Percentiles rank a stretch among this genome's conserved stretches.
Evolutionary conservation across 106 monocot species (phyloP).

Genomic region (Chionographis japonica): DNA sequence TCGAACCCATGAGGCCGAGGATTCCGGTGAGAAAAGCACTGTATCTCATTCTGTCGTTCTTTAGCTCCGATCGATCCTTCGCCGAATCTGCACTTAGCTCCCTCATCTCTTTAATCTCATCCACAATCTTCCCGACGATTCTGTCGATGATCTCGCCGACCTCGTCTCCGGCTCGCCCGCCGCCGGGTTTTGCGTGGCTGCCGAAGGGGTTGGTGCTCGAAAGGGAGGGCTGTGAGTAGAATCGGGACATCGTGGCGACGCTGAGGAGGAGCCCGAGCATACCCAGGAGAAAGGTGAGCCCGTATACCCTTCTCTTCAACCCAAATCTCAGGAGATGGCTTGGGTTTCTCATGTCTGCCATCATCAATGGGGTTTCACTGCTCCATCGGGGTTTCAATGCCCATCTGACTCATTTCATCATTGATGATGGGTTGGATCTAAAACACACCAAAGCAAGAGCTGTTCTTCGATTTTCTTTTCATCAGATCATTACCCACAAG

Average conservation of each 20-base stretch:
- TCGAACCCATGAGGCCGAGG: slow-evolving; percentile 19
- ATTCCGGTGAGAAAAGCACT: slow-evolving; percentile 45
- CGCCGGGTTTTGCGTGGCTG: not conserved
- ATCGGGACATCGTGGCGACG: slow-evolving; percentile 30
- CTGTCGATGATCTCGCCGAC: slow-evolving; percentile 9
- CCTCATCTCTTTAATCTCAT: slow-evolving; percentile 23
- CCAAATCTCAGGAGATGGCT: slow-evolving; percentile 9
- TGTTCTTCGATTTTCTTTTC: too few species aligned
- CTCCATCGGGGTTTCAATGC: not conserved
- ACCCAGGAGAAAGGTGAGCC: slow-evolving; percentile 30
- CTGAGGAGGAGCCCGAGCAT: slow-evolving; percentile 34
- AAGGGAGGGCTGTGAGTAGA: slow-evolving; percentile 23
- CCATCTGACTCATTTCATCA: too few species aligned
- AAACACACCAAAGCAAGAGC: too few species aligned
- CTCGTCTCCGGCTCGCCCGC: not conserved
- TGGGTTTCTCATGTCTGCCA: slow-evolving; percentile 18
- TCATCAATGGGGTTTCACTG: not conserved
- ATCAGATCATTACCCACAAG: too few species aligned
- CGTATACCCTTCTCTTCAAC: slow-evolving; percentile 34
- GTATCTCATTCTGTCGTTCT: slow-evolving; percentile 22
- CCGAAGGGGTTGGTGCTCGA: slow-evolving; percentile 8
- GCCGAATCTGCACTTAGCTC: not conserved
- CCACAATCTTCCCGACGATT: slow-evolving; percentile 35
- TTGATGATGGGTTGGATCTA: too few species aligned
- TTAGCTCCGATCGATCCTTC: not conserved